Evolutionary conservation across 495 filamentous ascomycete species (phyloP), one percentile per base, ranked within the genome.

Genomic region (Hypoxylon lenormandii): DNA sequence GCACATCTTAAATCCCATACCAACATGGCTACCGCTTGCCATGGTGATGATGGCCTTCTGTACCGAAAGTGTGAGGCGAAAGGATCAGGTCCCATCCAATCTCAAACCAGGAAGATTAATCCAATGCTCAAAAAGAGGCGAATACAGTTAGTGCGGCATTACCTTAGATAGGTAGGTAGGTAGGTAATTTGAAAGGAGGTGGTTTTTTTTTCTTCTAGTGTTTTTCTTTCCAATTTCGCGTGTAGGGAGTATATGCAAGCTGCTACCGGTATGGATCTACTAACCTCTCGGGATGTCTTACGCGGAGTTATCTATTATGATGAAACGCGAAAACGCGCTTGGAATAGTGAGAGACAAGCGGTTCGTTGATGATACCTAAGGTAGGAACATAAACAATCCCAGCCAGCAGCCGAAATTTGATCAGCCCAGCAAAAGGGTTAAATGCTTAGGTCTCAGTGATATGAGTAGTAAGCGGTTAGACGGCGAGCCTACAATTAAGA

Each of bases 401-500:
- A 48, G 11, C 40, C 11, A 47, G 42, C 23, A 57, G 30, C 48
- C 55, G 55, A 59, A 23, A 60, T 60, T 65, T 46, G 62, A 28
- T 38, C 43, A 22, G 45, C 30, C 51, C 18, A 42, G 28, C 30
- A 33, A 11, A 7, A 33, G 30, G 10, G 10, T n/a, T n/a, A n/a
- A 33, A 33, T 33, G 6, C n/a, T 45, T 10, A 19, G 13, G 42
- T 21, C 16, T 16, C 5, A 21, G 16, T 19, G 42, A 45, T 18
- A 18, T 45, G 42, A 45, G 42, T 45, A 45, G 42, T 45, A 45
- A 45, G 42, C 42, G 42, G 42, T 21, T 45, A 45, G 42, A n/a
- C 15, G 6, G 38, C 38, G 38, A 42, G 3, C 13, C 38, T 10
- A 10, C 42, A 6, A 7, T 18, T 15, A 43, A 19, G 16, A 8